These are phyloP conservation scores for Colletotrichum sp. DNA, from an alignment of 2,329 filamentous ascomycete species.

Conservation along the genomic window DNA sequence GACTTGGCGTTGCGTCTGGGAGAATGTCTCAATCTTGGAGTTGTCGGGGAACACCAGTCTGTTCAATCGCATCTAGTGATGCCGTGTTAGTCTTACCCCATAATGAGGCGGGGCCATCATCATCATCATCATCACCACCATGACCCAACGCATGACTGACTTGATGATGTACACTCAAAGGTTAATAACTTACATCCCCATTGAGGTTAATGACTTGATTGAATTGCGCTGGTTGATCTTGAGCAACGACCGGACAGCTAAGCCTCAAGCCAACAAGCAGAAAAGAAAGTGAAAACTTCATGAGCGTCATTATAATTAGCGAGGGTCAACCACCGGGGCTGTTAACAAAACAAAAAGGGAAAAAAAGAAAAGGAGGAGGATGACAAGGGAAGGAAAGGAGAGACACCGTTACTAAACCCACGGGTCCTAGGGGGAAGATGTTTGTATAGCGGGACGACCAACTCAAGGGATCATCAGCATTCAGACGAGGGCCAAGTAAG, in stretches of 20 bases:
- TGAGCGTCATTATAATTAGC: conserved; percentile 25
- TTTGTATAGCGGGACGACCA: conserved; percentile 13
- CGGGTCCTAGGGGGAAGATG: conserved; percentile 17
- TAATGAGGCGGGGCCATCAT: not conserved
- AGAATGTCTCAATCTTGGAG: conserved; percentile 26
- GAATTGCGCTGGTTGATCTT: conserved; percentile 20
- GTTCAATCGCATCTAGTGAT: conserved; percentile 23
- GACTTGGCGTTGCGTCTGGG: conserved; percentile 23
- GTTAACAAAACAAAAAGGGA: not conserved
- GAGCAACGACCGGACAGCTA: conserved; percentile 15
- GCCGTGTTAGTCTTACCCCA: not conserved
- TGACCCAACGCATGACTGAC: not conserved
- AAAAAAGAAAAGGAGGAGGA: not conserved
- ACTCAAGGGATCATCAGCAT: not conserved
- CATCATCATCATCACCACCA: not conserved
- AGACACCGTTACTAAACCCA: conserved; percentile 22
- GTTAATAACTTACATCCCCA: conserved; percentile 22
- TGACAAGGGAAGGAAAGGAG: conserved; percentile 14
- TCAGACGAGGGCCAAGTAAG: conserved; percentile 13
- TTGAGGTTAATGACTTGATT: conserved; percentile 26
- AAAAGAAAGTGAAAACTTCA: conserved; percentile 15
- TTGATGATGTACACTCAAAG: not conserved
- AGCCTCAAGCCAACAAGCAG: conserved; percentile 15
- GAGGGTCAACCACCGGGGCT: conserved; percentile 20
- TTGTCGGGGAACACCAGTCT: conserved; percentile 22